Evolutionary conservation across 108 stramenopile genomes (phyloP).

Genomic region (Conticribra guillardii): DNA sequence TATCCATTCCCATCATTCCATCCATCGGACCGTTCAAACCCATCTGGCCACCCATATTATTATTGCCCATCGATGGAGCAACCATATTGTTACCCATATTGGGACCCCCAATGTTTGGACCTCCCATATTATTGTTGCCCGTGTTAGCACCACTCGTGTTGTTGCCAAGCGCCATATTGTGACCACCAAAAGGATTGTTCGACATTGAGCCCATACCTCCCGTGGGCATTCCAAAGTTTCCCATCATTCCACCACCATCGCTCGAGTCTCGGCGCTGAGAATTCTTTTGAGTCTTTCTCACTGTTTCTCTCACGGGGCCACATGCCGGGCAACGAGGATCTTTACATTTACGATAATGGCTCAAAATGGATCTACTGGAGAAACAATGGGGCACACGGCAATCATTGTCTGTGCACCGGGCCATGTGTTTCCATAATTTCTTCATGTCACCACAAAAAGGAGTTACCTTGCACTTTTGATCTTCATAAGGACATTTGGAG

Average conservation of each 20-base stretch:
- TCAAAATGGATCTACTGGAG: constrained; percentile 95
- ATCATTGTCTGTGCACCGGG: constrained; percentile 95
- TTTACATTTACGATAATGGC: constrained; percentile 98
- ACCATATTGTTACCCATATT: background rate
- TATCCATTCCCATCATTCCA: constrained; percentile 10
- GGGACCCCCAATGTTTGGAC: constrained; percentile 2
- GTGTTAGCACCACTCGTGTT: background rate
- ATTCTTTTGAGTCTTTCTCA: constrained; percentile 69
- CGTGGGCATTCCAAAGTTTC: constrained; percentile 7
- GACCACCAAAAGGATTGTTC: background rate
- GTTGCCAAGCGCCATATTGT: constrained; percentile 7
- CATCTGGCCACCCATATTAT: background rate
- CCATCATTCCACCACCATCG: constrained; percentile 1
- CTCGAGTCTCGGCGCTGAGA: constrained; percentile 19
- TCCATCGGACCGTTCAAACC: constrained; percentile 2
- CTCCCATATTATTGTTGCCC: constrained; percentile 4
- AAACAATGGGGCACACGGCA: constrained; percentile 96
- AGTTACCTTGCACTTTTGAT: constrained; percentile 88
- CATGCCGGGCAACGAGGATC: constrained; percentile 93
- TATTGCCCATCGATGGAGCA: background rate
- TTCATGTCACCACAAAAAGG: constrained; percentile 98
- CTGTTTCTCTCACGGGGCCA: constrained; percentile 96
- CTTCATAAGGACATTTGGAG: constrained; percentile 94
- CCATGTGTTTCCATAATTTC: constrained; percentile 98
- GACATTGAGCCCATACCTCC: constrained; percentile 5